Conservation (phyloP, 2,329 filamentous ascomycete species). For the Macrophomina phaseolina region DNA sequence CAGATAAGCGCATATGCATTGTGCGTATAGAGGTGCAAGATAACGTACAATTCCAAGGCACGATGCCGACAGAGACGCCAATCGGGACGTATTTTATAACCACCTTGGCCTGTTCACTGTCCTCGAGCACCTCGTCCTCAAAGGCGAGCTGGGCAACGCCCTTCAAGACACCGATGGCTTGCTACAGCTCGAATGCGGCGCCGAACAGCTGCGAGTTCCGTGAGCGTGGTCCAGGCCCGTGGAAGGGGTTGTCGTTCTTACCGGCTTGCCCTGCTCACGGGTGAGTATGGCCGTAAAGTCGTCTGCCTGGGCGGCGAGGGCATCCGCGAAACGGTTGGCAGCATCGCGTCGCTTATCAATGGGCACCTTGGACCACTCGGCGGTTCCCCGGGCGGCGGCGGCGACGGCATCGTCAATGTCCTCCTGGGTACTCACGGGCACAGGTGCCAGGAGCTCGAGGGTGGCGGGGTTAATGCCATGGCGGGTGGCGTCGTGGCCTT, state of each 20-base stretch:
- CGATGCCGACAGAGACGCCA: slow-evolving; percentile 50
- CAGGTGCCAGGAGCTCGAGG: slow-evolving; percentile 51
- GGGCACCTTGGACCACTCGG: slow-evolving; percentile 49
- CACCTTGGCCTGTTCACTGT: slow-evolving; percentile 55
- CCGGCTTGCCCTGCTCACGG: slow-evolving; percentile 37
- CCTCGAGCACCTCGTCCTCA: slow-evolving; percentile 49
- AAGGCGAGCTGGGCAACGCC: slow-evolving; percentile 42
- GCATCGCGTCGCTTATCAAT: slow-evolving; percentile 32
- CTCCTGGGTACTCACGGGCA: slow-evolving; percentile 52
- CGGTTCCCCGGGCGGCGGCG: slow-evolving; percentile 51
- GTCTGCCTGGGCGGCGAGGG: slow-evolving; percentile 28
- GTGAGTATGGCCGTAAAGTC: slow-evolving; percentile 35
- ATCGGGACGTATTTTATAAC: slow-evolving; percentile 52
- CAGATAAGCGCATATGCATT: no score
- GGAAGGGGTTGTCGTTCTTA: neutral
- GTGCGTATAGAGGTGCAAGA: no score
- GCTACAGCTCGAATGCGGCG: slow-evolving; percentile 32
- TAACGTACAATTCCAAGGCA: slow-evolving; percentile 58
- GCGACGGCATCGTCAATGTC: slow-evolving; percentile 57
- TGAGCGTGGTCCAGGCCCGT: neutral
- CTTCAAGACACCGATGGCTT: slow-evolving; percentile 37
- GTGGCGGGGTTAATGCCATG: slow-evolving; percentile 58
- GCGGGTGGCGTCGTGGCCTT: slow-evolving; percentile 49
- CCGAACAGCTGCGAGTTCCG: slow-evolving; percentile 28
- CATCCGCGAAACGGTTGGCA: slow-evolving; percentile 33